Conservation (phyloP, 495 filamentous ascomycete species). For the Hypoxylon subgilvum region DNA sequence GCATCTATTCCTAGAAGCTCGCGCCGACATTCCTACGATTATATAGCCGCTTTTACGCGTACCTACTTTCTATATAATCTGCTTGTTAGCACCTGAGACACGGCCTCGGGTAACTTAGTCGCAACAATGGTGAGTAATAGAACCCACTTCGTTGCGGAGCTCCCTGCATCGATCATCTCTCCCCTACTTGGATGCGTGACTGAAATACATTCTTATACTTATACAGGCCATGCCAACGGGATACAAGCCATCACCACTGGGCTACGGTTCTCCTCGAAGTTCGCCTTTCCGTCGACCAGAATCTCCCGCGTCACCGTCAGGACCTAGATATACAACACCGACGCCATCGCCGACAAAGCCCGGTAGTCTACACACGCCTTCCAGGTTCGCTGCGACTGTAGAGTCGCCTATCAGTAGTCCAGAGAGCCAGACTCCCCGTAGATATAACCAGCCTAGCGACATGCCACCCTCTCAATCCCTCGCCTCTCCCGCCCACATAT, state of each 20-base stretch:
- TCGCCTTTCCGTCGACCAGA: conserved; percentile 77
- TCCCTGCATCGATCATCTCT: conserved; percentile 33
- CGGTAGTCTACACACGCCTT: conserved; percentile 41
- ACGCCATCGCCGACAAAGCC: conserved; percentile 53
- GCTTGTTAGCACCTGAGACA: conserved; percentile 14
- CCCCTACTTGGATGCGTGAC: conserved; percentile 2
- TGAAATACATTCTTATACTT: conserved; percentile 20
- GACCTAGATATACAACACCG: conserved; percentile 56
- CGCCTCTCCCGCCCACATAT: conserved; percentile 51
- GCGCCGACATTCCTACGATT: neutral
- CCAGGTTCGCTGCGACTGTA: conserved; percentile 46
- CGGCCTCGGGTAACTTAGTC: conserved; percentile 23
- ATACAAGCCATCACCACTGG: conserved; percentile 76
- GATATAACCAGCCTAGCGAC: conserved; percentile 37
- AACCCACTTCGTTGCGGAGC: conserved; percentile 35
- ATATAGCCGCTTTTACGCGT: no score
- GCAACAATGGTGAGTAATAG: conserved; percentile 35
- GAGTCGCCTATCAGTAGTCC: conserved; percentile 36
- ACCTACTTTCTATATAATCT: conserved; percentile 28
- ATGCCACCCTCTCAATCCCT: conserved; percentile 50
- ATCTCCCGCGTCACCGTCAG: conserved; percentile 57
- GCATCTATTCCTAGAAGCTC: neutral
- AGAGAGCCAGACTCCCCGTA: conserved; percentile 52
- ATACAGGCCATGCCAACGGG: conserved; percentile 56
- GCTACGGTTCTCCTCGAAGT: conserved; percentile 69